Conservation (phyloP, 2,329 filamentous ascomycete genomes). For the Emericellopsis atlantica region DNA sequence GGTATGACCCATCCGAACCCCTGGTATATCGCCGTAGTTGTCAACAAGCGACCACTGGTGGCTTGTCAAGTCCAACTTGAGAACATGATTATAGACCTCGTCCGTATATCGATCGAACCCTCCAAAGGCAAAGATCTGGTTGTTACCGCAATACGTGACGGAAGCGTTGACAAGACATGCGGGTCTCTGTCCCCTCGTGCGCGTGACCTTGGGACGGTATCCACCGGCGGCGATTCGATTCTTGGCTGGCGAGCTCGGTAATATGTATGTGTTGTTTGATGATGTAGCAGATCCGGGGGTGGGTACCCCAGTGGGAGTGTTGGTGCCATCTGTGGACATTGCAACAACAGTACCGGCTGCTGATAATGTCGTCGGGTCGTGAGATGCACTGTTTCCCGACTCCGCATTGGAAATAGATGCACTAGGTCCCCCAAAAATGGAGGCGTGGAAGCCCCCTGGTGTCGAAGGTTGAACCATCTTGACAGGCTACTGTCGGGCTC, state of each 20-base stretch:
- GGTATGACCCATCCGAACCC: constrained; percentile 97
- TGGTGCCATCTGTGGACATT: not conserved
- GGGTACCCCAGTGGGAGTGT: not conserved
- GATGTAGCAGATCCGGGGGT: constrained; percentile 12
- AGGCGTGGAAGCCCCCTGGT: constrained; percentile 1
- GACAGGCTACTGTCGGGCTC: not conserved
- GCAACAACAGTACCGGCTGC: not conserved
- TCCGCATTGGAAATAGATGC: constrained; percentile 5
- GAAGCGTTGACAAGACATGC: constrained; percentile 96
- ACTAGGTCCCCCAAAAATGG: constrained; percentile 5
- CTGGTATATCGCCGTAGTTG: constrained; percentile 96
- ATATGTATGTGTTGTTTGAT: constrained; percentile 74
- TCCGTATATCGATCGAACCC: constrained; percentile 98
- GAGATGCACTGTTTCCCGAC: not conserved
- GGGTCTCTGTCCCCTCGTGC: constrained; percentile 67
- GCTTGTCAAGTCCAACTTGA: constrained; percentile 74
- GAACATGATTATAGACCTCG: constrained; percentile 96
- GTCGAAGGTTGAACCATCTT: constrained; percentile 3
- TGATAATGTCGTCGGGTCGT: not conserved
- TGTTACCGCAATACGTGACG: constrained; percentile 96
- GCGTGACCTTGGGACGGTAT: constrained; percentile 74
- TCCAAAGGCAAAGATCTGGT: constrained; percentile 95
- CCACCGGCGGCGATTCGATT: constrained; percentile 53
- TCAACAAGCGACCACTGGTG: constrained; percentile 93
- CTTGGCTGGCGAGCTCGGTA: constrained; percentile 74